Evolutionary conservation across 2,329 filamentous ascomycete genomes (phyloP).

Genomic region (Lasiodiplodia hormozganensis): DNA sequence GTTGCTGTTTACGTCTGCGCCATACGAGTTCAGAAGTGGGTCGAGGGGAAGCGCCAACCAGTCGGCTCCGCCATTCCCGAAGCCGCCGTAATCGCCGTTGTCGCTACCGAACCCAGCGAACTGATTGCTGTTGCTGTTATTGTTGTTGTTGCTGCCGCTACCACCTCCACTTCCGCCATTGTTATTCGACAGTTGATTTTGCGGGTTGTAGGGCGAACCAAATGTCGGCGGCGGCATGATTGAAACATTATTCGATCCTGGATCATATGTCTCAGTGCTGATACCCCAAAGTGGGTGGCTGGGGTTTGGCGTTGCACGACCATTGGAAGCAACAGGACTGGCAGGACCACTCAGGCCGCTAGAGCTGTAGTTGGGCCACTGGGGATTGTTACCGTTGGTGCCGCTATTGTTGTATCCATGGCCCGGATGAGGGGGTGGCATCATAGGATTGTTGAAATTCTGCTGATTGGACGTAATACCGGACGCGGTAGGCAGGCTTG

Average conservation of each 20-base stretch:
- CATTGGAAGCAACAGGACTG: slow-evolving; percentile 39
- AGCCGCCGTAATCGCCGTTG: slow-evolving; percentile 24
- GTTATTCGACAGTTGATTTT: slow-evolving; percentile 17
- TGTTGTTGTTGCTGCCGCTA: slow-evolving; percentile 28
- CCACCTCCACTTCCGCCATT: slow-evolving; percentile 31
- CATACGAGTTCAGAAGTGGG: slow-evolving; percentile 64
- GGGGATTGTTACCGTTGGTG: slow-evolving; percentile 12
- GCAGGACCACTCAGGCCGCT: slow-evolving; percentile 61
- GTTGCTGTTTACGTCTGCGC: slow-evolving; percentile 63
- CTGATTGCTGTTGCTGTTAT: slow-evolving; percentile 31
- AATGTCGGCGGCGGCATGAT: slow-evolving; percentile 57
- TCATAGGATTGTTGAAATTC: slow-evolving; percentile 11
- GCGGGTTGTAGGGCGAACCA: slow-evolving; percentile 13
- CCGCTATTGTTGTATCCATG: slow-evolving; percentile 14
- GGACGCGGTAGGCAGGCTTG: slow-evolving; percentile 1
- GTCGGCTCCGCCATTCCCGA: slow-evolving; percentile 45
- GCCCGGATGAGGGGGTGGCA: slow-evolving; percentile 26
- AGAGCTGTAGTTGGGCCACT: slow-evolving; percentile 52
- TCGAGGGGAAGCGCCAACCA: slow-evolving; percentile 69
- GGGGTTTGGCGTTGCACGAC: slow-evolving; percentile 43
- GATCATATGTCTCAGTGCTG: slow-evolving; percentile 53
- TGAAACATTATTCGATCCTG: slow-evolving; percentile 49
- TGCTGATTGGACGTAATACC: slow-evolving; percentile 34
- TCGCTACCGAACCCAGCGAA: slow-evolving; percentile 29
- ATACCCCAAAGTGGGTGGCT: slow-evolving; percentile 51